These are phyloP conservation scores for Pichia scutulata DNA, from an alignment of 805 yeast genomes.

Conservation along the genomic window DNA sequence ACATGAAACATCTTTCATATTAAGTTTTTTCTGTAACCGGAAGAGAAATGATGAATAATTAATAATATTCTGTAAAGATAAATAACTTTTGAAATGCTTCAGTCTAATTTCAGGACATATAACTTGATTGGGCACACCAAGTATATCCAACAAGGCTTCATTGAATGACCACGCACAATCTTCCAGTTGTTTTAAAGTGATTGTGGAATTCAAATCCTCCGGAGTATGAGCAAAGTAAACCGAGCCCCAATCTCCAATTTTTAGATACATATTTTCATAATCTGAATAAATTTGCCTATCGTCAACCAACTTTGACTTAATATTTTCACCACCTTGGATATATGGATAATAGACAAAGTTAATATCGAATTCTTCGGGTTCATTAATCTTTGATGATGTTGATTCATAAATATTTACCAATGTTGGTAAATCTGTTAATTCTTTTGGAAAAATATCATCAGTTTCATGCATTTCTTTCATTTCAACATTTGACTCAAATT, in stretches of 20 bases:
- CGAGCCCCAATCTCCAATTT: slow-evolving; percentile 20
- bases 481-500: not conserved
- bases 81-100: slow-evolving; percentile 15
- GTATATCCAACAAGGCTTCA: slow-evolving; percentile 15
- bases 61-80: slow-evolving; percentile 17
- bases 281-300: slow-evolving; percentile 11
- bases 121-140: slow-evolving; percentile 14
- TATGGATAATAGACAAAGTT: slow-evolving; percentile 21
- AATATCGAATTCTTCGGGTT: not conserved
- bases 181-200: not conserved
- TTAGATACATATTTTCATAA: slow-evolving; percentile 16
- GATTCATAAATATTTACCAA: slow-evolving; percentile 15
- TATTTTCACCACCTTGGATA: slow-evolving; percentile 15
- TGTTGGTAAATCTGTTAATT: slow-evolving; percentile 20
- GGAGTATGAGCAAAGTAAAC: slow-evolving; percentile 22
- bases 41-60: slow-evolving; percentile 15
- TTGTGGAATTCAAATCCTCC: not conserved
- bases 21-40: not conserved
- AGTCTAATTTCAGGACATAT: slow-evolving; percentile 21
- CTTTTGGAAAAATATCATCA: slow-evolving; percentile 17
- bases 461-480: not conserved
- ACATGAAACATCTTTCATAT: slow-evolving; percentile 2
- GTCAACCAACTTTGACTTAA: slow-evolving; percentile 14
- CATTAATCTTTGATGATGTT: not conserved
- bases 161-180: slow-evolving; percentile 23